Conservation (phyloP, 495 filamentous ascomycete genomes). For the Cercophora scortea region DNA sequence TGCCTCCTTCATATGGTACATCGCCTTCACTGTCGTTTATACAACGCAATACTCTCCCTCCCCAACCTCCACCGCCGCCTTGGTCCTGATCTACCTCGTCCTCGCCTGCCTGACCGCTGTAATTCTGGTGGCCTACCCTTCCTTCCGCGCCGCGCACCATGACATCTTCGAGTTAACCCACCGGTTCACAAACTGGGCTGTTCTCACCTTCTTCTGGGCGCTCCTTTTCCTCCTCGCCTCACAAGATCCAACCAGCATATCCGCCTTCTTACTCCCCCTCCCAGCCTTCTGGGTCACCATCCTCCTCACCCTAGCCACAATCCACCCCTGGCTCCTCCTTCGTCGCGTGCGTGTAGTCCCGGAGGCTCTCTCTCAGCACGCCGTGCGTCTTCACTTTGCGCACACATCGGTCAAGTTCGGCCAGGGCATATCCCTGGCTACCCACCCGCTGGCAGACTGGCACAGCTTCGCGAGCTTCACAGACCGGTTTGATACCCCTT, state of each 20-base stretch:
- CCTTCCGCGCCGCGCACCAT: conserved; percentile 45
- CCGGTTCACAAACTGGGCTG: conserved; percentile 57
- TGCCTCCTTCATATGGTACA: conserved; percentile 63
- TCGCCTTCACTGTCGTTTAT: conserved; percentile 36
- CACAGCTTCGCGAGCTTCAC: conserved; percentile 74
- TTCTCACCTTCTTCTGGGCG: conserved; percentile 52
- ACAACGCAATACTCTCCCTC: conserved; percentile 34
- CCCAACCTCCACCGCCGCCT: conserved; percentile 10
- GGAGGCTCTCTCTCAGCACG: conserved; percentile 60
- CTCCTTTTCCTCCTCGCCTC: conserved; percentile 52
- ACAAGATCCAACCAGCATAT: conserved; percentile 21
- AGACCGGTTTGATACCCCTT: conserved; percentile 22
- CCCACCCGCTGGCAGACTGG: conserved; percentile 62
- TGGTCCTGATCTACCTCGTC: conserved; percentile 30
- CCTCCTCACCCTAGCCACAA: conserved; percentile 48
- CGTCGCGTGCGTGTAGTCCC: conserved; percentile 51
- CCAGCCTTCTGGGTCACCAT: conserved; percentile 65
- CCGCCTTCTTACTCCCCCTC: conserved; percentile 39
- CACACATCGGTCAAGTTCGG: conserved; percentile 42
- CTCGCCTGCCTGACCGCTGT: conserved; percentile 32
- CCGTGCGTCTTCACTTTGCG: conserved; percentile 59
- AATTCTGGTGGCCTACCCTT: conserved; percentile 40
- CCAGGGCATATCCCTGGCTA: conserved; percentile 44
- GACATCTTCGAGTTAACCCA: conserved; percentile 59
- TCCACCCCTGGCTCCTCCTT: conserved; percentile 62